Base-by-base conservation (phyloP, 2,329 filamentous ascomycete genomes). In the Dactylellina haptotyla region DNA sequence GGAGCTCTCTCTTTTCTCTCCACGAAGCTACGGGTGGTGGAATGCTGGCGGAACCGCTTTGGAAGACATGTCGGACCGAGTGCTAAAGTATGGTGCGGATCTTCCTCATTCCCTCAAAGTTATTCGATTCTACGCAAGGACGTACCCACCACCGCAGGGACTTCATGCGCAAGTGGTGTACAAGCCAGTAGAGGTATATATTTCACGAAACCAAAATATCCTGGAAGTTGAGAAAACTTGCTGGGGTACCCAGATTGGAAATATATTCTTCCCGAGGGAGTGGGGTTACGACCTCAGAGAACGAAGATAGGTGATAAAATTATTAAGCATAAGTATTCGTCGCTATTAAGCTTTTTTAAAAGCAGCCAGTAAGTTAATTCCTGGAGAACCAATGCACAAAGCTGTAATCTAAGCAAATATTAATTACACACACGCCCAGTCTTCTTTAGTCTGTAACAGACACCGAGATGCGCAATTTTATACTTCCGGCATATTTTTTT, bases 51-150 rank as follows among this genome's bases (percentile, higher is more conserved):
- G 23, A 5, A 20, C 10, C 2, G 39, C 25, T 12, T 12, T 34
- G 3, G 4, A 8, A 16, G 41, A 59, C 1, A 28, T 59, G 16
- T 14, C 30, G 18, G 2, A 4, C 10, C 37, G 34, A 1, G 25
- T 59, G 9, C 9, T 59, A 32, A 23, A 32, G 12, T 46, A 45
- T 18, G 54, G 54, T 9, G 4, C 9, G 2, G 34, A 46, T 23
- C 26, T 59, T 5, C 54, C 54, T 8, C 37, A 28, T 12, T 32
- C 54, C 3, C 37, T 59, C n/a, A 25, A 32, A 6, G 23, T 46
- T 26, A 20, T 59, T 9, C 37, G 41, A 30, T 59, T 59, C 25
- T 59, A 59, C 25, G 41, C 54, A 4, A 37, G 51, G n/a, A n/a
- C 10, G 9, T 41, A 25, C 43, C 32, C 32, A 1, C 30, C 25